These are phyloP conservation scores for Neopestalotiopsis rosae DNA, from an alignment of 2,329 filamentous ascomycete species.

Conservation along the genomic window DNA sequence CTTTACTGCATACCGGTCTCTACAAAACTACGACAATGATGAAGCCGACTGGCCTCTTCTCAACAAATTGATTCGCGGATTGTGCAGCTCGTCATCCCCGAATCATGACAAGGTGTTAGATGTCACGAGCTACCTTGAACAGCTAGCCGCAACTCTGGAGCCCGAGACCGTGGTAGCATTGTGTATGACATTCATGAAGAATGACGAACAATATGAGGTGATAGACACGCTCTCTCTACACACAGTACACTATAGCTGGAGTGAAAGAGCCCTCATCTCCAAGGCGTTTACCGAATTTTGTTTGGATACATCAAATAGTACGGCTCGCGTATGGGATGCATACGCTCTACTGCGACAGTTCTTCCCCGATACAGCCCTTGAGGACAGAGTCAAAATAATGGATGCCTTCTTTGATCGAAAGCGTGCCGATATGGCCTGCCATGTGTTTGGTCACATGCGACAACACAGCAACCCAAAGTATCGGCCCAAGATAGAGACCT, in stretches of 20 bases:
- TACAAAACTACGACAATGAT: conserved; percentile 61
- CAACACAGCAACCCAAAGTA: conserved; percentile 67
- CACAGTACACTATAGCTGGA: conserved; percentile 70
- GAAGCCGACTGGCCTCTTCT: conserved; percentile 67
- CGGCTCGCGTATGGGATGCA: conserved; percentile 66
- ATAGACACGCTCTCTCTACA: conserved; percentile 83
- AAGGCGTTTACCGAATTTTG: conserved; percentile 72
- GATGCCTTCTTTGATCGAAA: conserved; percentile 78
- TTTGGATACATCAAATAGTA: conserved; percentile 65
- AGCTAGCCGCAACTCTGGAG: conserved; percentile 71
- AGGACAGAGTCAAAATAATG: conserved; percentile 76
- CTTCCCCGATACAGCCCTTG: conserved; percentile 69
- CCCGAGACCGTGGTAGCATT: conserved; percentile 76
- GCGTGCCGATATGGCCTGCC: conserved; percentile 82
- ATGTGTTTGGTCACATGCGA: conserved; percentile 95
- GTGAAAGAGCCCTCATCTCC: conserved; percentile 71
- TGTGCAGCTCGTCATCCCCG: conserved; percentile 66
- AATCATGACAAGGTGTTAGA: conserved; percentile 74
- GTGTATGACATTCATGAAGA: conserved; percentile 74
- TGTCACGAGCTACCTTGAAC: conserved; percentile 75
- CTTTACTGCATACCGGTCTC: conserved; percentile 65
- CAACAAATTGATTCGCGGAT: conserved; percentile 74
- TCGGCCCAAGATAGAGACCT: conserved; percentile 75
- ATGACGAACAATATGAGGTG: conserved; percentile 78
- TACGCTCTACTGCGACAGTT: conserved; percentile 71